A percentile compares a stretch with the other conserved stretches of the same genome.
These are phyloP conservation scores for Penicillium sp. DNA, from an alignment of 2,329 filamentous ascomycete genomes.

Conservation along the genomic window DNA sequence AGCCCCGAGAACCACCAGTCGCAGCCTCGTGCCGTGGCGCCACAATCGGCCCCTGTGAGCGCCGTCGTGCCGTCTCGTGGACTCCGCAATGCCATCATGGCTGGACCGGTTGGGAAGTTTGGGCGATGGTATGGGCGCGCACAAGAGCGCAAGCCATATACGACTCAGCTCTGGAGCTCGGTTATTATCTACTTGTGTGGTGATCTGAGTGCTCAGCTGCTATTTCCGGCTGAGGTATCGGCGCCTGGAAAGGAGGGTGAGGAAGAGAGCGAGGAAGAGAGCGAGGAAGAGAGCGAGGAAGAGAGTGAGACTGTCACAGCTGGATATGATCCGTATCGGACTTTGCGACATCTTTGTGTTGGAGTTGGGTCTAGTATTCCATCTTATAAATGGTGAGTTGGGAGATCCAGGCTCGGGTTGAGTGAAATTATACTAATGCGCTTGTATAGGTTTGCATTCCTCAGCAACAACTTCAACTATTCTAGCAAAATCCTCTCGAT, in stretches of 20 bases:
- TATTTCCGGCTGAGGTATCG: conserved; percentile 49
- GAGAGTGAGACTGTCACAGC: conserved; percentile 21
- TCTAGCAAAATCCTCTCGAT: conserved; percentile 70
- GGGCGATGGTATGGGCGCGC: conserved; percentile 63
- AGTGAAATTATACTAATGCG: not conserved
- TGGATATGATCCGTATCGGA: conserved; percentile 68
- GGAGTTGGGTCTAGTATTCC: conserved; percentile 75
- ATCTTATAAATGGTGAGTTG: conserved; percentile 73
- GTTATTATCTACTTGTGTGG: conserved; percentile 77
- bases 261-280: conserved; percentile 41
- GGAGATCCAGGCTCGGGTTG: not conserved
- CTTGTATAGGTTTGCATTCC: conserved; percentile 69
- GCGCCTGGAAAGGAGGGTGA: conserved; percentile 26
- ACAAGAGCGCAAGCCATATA: conserved; percentile 71
- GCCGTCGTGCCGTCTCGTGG: conserved; percentile 23
- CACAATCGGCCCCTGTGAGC: conserved; percentile 21
- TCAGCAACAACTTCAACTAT: conserved; percentile 83
- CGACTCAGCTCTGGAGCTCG: conserved; percentile 76
- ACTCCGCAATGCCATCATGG: conserved; percentile 34
- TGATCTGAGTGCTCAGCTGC: conserved; percentile 75
- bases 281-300: conserved; percentile 43
- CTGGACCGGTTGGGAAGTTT: conserved; percentile 36
- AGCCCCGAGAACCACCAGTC: not conserved
- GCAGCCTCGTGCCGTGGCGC: not conserved
- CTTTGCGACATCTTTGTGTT: conserved; percentile 71